phyloP scores from a whole-genome alignment of 768 basidiomycete species.

The Sarcomyxa edulis region DNA sequence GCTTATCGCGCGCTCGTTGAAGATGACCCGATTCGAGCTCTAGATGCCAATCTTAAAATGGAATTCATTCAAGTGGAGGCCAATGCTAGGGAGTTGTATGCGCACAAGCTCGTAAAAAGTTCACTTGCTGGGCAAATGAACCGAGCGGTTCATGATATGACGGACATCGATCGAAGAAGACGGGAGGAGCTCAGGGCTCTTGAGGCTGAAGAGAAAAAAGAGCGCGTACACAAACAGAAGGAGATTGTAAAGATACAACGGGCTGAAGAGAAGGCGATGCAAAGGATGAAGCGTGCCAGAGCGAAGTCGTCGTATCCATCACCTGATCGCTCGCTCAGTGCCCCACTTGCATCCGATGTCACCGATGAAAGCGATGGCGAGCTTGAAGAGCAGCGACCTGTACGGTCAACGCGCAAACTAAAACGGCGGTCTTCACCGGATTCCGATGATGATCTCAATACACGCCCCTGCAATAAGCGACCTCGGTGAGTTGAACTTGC shows the following conservation, averaged over 20 bases:
- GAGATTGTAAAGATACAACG: neutral
- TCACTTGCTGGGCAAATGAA: conserved; percentile 22
- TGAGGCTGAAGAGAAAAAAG: conserved; percentile 5
- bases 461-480: conserved; percentile 11
- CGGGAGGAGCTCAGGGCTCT: conserved; percentile 8
- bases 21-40: conserved; percentile 12
- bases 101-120: conserved; percentile 19
- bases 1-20: conserved; percentile 28
- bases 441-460: neutral
- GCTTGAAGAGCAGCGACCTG: no score
- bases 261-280: neutral
- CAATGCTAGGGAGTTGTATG: conserved; percentile 21
- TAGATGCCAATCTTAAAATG: conserved; percentile 13
- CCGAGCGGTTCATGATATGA: conserved; percentile 21
- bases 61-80: conserved; percentile 21
- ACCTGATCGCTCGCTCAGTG: conserved; percentile 12
- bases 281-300: neutral
- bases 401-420: no score
- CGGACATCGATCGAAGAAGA: conserved; percentile 13
- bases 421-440: conserved; percentile 12
- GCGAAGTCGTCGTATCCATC: conserved; percentile 12
- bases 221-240: neutral
- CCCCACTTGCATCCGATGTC: conserved; percentile 7
- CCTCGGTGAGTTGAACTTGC: conserved; percentile 12
- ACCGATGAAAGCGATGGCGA: neutral